Evolutionary conservation across 2,329 filamentous ascomycete genomes (phyloP).

Genomic region (Trichoderma sp.): DNA sequence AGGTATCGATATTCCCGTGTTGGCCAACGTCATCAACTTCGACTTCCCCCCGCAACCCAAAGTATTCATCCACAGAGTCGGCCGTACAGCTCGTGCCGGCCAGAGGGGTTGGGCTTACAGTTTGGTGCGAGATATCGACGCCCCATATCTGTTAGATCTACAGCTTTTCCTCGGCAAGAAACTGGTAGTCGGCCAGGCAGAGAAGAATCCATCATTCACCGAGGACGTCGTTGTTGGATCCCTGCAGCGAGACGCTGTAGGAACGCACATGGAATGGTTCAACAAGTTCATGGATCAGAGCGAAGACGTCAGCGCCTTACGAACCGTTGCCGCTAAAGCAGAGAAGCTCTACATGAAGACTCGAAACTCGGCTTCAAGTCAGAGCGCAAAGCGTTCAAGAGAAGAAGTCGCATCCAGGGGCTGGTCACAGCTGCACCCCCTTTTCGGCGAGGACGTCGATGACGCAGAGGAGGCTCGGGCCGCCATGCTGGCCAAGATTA

Average conservation of each 20-base stretch:
- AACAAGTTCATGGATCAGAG: conserved; percentile 76
- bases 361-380: conserved; percentile 82
- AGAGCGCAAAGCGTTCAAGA: conserved; percentile 87
- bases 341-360: conserved; percentile 92
- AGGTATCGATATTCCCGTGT: conserved; percentile 95
- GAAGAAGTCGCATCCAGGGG: conserved; percentile 69
- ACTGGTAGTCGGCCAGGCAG: conserved; percentile 72
- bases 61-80: conserved; percentile 93
- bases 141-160: conserved; percentile 88
- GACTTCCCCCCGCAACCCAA: conserved; percentile 97
- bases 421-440: conserved; percentile 74
- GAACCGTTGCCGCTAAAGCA: conserved; percentile 77
- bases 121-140: conserved; percentile 82
- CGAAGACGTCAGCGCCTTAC: conserved; percentile 70
- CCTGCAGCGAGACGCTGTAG: conserved; percentile 71
- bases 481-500: conserved; percentile 85
- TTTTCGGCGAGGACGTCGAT: conserved; percentile 73
- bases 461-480: conserved; percentile 71
- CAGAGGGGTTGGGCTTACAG: conserved; percentile 94
- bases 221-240: conserved; percentile 83
- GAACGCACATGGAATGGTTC: conserved; percentile 78
- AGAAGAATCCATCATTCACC: conserved; percentile 67
- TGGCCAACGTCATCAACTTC: conserved; percentile 98
- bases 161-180: conserved; percentile 91
- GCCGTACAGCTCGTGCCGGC: conserved; percentile 91